phyloP scores from a whole-genome alignment of 768 basidiomycete genomes.

The Scleroderma bovista region DNA sequence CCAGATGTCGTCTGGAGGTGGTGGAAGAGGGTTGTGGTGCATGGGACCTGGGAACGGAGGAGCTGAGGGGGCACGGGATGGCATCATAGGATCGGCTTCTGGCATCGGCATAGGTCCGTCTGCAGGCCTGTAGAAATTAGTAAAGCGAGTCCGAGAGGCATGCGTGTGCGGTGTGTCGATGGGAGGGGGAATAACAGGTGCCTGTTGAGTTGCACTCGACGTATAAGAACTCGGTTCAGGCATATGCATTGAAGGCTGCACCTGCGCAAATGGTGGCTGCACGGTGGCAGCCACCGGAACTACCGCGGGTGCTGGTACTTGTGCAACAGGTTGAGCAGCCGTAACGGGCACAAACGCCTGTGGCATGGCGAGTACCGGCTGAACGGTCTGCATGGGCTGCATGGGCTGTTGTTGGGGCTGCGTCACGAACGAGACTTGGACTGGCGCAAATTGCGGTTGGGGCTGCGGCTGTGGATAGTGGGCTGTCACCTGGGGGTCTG shows the following conservation, averaged over 20 bases:
- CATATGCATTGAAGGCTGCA: constrained; percentile 18
- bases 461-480: constrained; percentile 12
- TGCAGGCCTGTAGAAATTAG: constrained; percentile 20
- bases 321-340: constrained; percentile 11
- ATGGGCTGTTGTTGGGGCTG: constrained; percentile 21
- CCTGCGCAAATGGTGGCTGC: constrained; percentile 8
- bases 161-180: constrained; percentile 11
- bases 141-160: constrained; percentile 21
- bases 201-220: too few relatives aligned
- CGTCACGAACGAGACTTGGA: constrained; percentile 16
- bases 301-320: constrained; percentile 8
- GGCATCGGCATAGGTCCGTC: constrained; percentile 4
- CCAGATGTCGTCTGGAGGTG: constrained; percentile 57
- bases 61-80: constrained; percentile 4
- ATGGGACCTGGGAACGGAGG: constrained; percentile 6
- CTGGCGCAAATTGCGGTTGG: constrained; percentile 21
- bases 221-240: constrained; percentile 8
- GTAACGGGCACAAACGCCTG: constrained; percentile 23
- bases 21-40: constrained; percentile 53
- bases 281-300: constrained; percentile 2
- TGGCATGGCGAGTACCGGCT: constrained; percentile 15
- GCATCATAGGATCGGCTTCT: background rate
- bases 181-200: constrained; percentile 14
- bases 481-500: constrained; percentile 22
- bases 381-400: background rate